Evolutionary conservation across 768 basidiomycete species (phyloP).

Genomic region (Dacryopinax primogenitus): DNA sequence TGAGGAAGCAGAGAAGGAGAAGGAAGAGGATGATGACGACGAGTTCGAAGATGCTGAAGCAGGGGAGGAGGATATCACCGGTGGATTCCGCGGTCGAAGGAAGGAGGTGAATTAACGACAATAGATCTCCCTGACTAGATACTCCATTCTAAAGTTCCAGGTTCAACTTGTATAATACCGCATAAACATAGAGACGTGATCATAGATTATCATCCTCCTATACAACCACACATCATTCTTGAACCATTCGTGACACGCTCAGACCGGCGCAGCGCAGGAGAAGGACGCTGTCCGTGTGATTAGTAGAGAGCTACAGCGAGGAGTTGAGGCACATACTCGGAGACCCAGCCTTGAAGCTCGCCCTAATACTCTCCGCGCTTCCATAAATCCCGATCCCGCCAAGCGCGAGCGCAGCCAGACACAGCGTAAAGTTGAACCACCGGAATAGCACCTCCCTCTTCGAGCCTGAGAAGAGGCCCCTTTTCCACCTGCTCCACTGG

Average conservation of each 20-base stretch:
- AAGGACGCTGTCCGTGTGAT: background rate
- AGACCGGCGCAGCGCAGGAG: constrained; percentile 2
- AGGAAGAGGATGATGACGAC: constrained; percentile 10
- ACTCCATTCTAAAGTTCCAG: too few relatives aligned
- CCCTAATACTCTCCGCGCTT: constrained; percentile 5
- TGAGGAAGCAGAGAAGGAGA: background rate
- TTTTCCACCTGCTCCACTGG: background rate
- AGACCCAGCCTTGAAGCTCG: background rate
- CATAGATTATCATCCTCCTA: too few relatives aligned
- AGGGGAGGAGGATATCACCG: constrained; percentile 3
- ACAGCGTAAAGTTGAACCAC: constrained; percentile 38
- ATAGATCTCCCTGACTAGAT: too few relatives aligned
- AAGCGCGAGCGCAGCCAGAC: constrained; percentile 36
- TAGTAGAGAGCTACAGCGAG: background rate
- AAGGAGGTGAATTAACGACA: too few relatives aligned
- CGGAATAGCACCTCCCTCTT: constrained; percentile 35
- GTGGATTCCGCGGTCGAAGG: background rate
- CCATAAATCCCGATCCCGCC: constrained; percentile 34
- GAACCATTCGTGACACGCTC: background rate
- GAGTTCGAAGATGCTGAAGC: constrained; percentile 9
- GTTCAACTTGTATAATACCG: too few relatives aligned
- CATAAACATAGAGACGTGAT: too few relatives aligned
- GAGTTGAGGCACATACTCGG: background rate
- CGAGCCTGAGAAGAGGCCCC: constrained; percentile 28
- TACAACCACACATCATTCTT: too few relatives aligned